A percentile compares a stretch with the other conserved stretches of the same genome.
Conservation (phyloP, 2,329 filamentous ascomycete species). For the Aspergillus novofumigatus region DNA sequence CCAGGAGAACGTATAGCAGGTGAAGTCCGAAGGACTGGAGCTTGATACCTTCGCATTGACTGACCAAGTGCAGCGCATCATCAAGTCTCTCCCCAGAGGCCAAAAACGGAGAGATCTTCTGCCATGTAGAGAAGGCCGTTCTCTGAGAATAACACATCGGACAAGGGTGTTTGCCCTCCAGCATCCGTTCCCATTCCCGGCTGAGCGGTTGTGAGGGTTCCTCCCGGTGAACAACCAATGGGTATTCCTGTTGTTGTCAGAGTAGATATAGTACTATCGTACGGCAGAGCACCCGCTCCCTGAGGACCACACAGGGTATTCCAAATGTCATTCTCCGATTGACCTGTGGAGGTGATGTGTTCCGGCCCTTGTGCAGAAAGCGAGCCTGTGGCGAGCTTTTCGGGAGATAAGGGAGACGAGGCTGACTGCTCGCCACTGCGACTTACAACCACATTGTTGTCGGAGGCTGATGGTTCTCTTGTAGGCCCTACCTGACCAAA, state of each 20-base stretch:
- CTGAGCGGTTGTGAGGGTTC: constrained; percentile 20
- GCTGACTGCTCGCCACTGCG: constrained; percentile 9
- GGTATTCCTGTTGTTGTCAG: constrained; percentile 32
- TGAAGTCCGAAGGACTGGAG: background rate
- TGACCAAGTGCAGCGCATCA: background rate
- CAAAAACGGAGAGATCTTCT: constrained; percentile 30
- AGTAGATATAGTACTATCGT: constrained; percentile 29
- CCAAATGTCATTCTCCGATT: constrained; percentile 25
- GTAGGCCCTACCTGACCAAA: constrained; percentile 33
- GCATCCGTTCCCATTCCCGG: constrained; percentile 8
- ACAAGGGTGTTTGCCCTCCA: constrained; percentile 27
- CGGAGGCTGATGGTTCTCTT: constrained; percentile 8
- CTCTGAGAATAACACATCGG: constrained; percentile 29
- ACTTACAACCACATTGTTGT: constrained; percentile 4
- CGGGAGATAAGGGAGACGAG: constrained; percentile 21
- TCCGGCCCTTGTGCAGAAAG: constrained; percentile 12
- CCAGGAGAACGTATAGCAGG: background rate
- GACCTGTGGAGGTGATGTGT: constrained; percentile 6
- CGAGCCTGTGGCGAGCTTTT: constrained; percentile 16
- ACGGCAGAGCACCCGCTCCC: constrained; percentile 19
- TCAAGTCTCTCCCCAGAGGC: constrained; percentile 28
- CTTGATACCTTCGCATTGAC: background rate
- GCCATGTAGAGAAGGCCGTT: constrained; percentile 33
- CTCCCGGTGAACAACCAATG: constrained; percentile 29
- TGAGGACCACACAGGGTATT: constrained; percentile 22